These are phyloP conservation scores for Phytophthora tubulina DNA, from an alignment of 352 stramenopile genomes.

Conservation along the genomic window DNA sequence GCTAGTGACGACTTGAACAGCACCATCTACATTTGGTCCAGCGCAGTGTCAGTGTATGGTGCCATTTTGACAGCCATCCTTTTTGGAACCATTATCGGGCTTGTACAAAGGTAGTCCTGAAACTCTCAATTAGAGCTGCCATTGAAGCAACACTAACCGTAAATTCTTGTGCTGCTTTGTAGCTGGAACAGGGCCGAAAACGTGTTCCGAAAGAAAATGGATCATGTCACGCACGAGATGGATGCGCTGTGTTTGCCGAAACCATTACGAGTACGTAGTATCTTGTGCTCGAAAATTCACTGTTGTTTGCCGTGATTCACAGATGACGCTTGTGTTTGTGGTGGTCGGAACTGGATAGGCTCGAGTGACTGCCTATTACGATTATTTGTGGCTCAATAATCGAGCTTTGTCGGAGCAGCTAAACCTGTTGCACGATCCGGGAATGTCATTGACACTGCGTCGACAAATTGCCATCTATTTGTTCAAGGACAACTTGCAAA, in stretches of 20 bases:
- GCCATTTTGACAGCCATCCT: conserved; percentile 56
- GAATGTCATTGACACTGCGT: conserved; percentile 68
- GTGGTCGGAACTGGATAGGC: conserved; percentile 22
- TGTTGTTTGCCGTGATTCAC: not conserved
- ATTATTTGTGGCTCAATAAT: conserved; percentile 81
- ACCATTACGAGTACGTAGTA: conserved; percentile 49
- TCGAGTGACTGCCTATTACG: conserved; percentile 71
- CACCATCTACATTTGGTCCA: conserved; percentile 56
- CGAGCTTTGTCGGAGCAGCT: conserved; percentile 69
- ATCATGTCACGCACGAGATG: conserved; percentile 76
- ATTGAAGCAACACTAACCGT: not conserved
- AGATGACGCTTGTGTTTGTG: conserved; percentile 2
- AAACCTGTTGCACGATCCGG: conserved; percentile 63
- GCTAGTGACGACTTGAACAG: conserved; percentile 29
- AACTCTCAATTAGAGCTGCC: not conserved
- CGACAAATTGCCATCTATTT: conserved; percentile 76
- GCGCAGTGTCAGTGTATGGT: conserved; percentile 53
- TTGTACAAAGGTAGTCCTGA: conserved; percentile 59
- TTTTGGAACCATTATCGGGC: conserved; percentile 65
- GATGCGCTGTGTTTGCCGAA: conserved; percentile 65
- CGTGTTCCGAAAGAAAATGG: conserved; percentile 77
- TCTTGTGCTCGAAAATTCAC: not conserved
- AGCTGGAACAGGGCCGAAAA: conserved; percentile 74
- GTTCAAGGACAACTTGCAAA: conserved; percentile 76
- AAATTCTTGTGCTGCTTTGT: conserved; percentile 9